A percentile compares a stretch with the other conserved stretches of the same genome.
phyloP scores from a whole-genome alignment of 106 monocot genomes.

The Alisma plantagoaquatica region DNA sequence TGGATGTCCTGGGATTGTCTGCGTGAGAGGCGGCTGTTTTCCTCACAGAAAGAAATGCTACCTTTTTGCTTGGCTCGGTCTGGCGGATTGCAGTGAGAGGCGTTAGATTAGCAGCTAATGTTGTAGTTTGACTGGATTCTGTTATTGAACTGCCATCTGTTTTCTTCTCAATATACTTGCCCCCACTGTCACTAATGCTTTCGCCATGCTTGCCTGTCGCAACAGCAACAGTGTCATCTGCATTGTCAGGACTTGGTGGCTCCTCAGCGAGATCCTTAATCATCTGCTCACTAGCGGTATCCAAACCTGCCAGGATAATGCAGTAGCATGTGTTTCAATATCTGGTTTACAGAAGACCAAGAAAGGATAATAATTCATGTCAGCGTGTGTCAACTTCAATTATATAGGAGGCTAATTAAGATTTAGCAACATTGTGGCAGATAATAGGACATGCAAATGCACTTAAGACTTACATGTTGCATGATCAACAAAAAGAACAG shows the following conservation, averaged over 20 bases:
- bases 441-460: too few species aligned
- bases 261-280: background rate
- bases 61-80: slow-evolving; percentile 16
- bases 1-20: slow-evolving; percentile 1
- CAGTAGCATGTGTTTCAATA: too few species aligned
- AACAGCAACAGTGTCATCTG: background rate
- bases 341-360: too few species aligned
- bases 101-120: background rate
- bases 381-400: too few species aligned
- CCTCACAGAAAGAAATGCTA: slow-evolving; percentile 44
- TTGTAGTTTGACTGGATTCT: background rate
- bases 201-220: background rate
- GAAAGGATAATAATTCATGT: too few species aligned
- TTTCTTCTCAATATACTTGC: slow-evolving; percentile 1
- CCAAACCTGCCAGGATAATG: background rate
- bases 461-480: too few species aligned
- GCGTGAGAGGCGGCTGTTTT: background rate
- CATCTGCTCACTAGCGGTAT: background rate
- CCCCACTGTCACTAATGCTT: too few species aligned
- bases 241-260: background rate
- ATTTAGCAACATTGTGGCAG: too few species aligned
- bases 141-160: background rate
- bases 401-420: too few species aligned
- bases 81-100: background rate
- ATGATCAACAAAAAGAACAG: too few species aligned